Base-by-base conservation (phyloP, 2,329 filamentous ascomycete species). In the Trichoderma pleuroti region DNA sequence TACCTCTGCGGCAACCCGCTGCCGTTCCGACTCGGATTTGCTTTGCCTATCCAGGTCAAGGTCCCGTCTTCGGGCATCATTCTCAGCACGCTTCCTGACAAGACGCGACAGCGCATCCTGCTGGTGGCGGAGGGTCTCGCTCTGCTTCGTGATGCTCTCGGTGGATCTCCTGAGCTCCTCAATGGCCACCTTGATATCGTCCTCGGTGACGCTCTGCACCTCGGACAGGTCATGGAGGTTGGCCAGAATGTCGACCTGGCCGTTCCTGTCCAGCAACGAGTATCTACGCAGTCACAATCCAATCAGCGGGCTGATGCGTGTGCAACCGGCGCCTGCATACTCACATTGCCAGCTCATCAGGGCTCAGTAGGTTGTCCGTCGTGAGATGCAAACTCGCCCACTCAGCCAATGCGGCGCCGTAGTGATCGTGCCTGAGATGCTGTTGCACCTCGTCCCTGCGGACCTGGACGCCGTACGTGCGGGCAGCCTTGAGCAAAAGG, bases 131-230 rank as follows among this genome's bases (percentile, higher is more conserved):
- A 93, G 77, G 0, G 85, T 82, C 76, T 89, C 87, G 32, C 86
- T 89, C 76, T 93, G 91, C 78, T 86, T 86, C 72, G 87, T 84
- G 32, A 93, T 91, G 21, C 85, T 86, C 21, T 84, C 84, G 0
- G 91, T 92, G 1, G 91, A 92, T 46, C 83, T 83, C 71, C 87
- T 84, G n/a, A 93, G 82, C 67, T 91, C 87, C 4, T 86, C 84
- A 63, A 92, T 88, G 18, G 91, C 91, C 52, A 82, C 79, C 67
- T 83, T 83, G 69, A 93, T 82, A 65, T 92, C 89, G 30, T 86
- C 81, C 70, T 92, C 89, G 16, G 83, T 80, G 59, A 91, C 78
- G 6, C 86, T 84, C 68, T 84, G 85, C 39, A 86, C 79, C 36
- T 81, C 75, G 5, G 82, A 80, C n/a, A 86, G 74, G 73, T 88